Conservation (phyloP, 1,284 basidiomycete species). For the Sporisorium exsertum region DNA sequence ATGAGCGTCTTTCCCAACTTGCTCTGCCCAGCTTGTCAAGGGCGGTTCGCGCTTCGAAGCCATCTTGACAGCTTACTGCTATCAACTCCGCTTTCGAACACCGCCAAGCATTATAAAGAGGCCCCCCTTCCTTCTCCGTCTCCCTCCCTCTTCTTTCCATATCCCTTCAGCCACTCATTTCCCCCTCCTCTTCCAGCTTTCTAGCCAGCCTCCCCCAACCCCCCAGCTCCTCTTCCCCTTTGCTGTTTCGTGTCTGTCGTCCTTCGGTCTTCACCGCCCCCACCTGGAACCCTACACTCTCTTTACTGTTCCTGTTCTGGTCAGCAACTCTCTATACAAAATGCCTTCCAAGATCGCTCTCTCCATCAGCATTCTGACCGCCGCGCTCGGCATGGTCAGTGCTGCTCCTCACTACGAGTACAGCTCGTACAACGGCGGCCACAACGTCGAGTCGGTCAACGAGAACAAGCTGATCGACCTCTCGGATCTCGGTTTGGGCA, state of each 20-base stretch:
- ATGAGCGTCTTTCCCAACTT: background rate
- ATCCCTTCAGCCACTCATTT: conserved; percentile 17
- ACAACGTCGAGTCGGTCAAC: conserved; percentile 40
- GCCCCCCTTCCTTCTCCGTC: conserved; percentile 16
- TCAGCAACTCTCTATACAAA: conserved; percentile 10
- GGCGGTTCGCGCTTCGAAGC: conserved; percentile 2
- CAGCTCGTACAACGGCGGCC: conserved; percentile 42
- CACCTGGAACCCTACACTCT: conserved; percentile 20
- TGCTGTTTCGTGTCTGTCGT: conserved; percentile 12
- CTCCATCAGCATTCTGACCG: conserved; percentile 36
- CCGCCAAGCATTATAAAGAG: conserved; percentile 34
- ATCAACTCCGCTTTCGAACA: conserved; percentile 26
- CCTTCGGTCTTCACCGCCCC: conserved; percentile 35
- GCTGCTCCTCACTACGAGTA: conserved; percentile 40
- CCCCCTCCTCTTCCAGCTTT: conserved; percentile 20
- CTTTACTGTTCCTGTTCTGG: conserved; percentile 9
- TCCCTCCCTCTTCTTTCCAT: conserved; percentile 34
- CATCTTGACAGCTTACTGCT: conserved; percentile 20
- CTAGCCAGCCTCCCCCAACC: conserved; percentile 35
- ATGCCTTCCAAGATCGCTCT: conserved; percentile 54
- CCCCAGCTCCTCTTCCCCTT: conserved; percentile 5
- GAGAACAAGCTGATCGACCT: conserved; percentile 47
- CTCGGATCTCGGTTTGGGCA: conserved; percentile 21
- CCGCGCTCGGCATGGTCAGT: conserved; percentile 47
- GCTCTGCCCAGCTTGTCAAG: background rate